Base-by-base conservation (phyloP, 148 eudicot species). In the Chenopodium formosanum region DNA sequence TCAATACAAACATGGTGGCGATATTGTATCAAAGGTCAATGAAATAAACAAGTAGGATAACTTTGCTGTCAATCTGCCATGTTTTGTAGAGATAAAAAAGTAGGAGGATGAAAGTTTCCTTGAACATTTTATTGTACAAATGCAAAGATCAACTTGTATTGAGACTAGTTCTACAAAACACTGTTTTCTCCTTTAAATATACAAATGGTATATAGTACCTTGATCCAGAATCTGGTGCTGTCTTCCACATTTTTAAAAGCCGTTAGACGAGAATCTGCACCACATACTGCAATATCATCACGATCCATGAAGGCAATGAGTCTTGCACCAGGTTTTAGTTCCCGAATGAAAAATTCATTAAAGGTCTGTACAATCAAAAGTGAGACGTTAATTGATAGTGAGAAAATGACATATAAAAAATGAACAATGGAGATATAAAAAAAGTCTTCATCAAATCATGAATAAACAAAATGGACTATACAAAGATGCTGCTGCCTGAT, bases 321-420 rank as follows among this genome's bases (percentile, higher is more conserved):
- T 86, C 99, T 87, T 52, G 86, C 91, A 79, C 92, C 98, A 75
- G 94, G 93, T 85, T 90, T 92, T 76, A 96, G 78, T 87, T 96
- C 99, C 87, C 99, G 88, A 76, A 92, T 90, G 78, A 96, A 96
- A 79, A 96, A 96, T 73, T 96, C 98, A 82, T 96, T 96, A 82
- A 96, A 96, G 32, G 99, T 96, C 99, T 96, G 94, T 91, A 89
- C 52, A 62, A 56, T 81, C 31, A 46, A 77, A 70, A 75, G 25
- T 22, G 31, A 84, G 20, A 27, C 12, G 78, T 81, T 80, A 84
- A 73, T n/a, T 70, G 72, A 27, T 37, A 69, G 46, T 11, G 32
- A 74, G 22, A 29, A 29, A 9, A 20, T 71, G 48, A 47, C 23
- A 71, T 13, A 76, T 52, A 70, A 56, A 53, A 53, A 37, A 34